A percentile compares a stretch with the other conserved stretches of the same genome.
Evolutionary conservation across 2,329 filamentous ascomycete genomes (phyloP).

Genomic region (Aspergillus latus): DNA sequence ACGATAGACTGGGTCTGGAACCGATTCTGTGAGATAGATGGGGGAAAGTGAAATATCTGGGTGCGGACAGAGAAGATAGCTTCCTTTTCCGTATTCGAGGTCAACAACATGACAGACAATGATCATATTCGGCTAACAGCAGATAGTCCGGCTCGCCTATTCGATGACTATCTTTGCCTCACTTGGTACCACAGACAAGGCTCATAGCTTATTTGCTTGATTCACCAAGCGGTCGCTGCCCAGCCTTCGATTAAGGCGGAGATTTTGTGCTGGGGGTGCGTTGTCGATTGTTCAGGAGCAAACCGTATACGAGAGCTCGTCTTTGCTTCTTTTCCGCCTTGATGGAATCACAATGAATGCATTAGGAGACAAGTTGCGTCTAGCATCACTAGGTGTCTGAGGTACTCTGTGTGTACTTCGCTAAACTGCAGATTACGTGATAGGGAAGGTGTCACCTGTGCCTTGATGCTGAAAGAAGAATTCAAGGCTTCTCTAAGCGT

Average conservation of each 20-base stretch:
- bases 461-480: not conserved
- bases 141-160: not conserved
- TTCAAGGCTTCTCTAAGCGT: not conserved
- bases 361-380: not conserved
- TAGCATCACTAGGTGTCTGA: not conserved
- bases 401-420: not conserved
- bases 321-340: conserved; percentile 8
- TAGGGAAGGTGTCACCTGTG: not conserved
- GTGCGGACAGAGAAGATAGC: not conserved
- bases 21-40: not conserved
- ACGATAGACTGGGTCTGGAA: not conserved
- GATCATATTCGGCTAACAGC: not conserved
- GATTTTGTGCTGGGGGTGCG: not conserved
- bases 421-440: conserved; percentile 3
- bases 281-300: not conserved
- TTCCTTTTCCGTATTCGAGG: not conserved
- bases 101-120: not conserved
- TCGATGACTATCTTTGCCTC: conserved; percentile 8
- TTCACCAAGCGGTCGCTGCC: not conserved
- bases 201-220: not conserved
- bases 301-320: not conserved
- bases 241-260: not conserved
- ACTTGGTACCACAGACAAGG: conserved; percentile 5
- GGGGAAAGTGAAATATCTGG: not conserved
- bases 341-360: not conserved